phyloP scores from a whole-genome alignment of 148 eudicot species.

The Suaeda aralocaspica region DNA sequence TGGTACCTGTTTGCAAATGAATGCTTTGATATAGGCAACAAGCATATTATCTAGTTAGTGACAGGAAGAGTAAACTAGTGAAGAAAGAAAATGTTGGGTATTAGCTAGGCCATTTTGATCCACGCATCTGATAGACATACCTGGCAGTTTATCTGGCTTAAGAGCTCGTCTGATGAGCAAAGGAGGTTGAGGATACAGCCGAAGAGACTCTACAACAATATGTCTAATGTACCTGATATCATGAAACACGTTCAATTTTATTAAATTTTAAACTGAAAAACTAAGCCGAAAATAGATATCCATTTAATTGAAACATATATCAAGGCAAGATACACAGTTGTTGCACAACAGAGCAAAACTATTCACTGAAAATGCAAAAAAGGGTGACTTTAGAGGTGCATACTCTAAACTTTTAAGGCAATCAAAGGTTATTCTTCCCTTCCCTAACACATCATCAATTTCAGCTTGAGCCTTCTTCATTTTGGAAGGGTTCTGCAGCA shows the following conservation, averaged over 20 bases:
- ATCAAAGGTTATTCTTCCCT: slow-evolving; percentile 59
- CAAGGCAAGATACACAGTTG: background rate
- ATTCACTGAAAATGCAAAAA: too few relatives aligned
- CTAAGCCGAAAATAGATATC: background rate
- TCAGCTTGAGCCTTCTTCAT: slow-evolving; percentile 97
- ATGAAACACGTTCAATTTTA: background rate
- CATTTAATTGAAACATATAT: background rate
- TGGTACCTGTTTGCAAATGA: background rate
- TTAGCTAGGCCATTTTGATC: background rate
- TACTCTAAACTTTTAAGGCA: slow-evolving; percentile 79
- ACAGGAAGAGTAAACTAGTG: too few relatives aligned
- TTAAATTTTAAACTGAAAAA: background rate
- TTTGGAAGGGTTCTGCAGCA: slow-evolving; percentile 71
- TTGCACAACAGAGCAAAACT: background rate
- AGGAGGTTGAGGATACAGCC: slow-evolving; percentile 96
- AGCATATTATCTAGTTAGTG: background rate
- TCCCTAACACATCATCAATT: slow-evolving; percentile 74
- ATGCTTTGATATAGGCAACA: background rate
- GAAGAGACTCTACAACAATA: slow-evolving; percentile 81
- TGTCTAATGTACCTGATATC: slow-evolving; percentile 73
- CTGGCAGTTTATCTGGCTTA: slow-evolving; percentile 77
- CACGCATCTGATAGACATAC: slow-evolving; percentile 29
- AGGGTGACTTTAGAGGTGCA: slow-evolving; percentile 10
- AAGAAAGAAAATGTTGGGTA: background rate
- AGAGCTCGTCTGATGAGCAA: slow-evolving; percentile 91